Evolutionary conservation across 164 flowering plant genomes (phyloP), one percentile per base, ranked within the genome.

Genomic region (Warburgia ugandensis): DNA sequence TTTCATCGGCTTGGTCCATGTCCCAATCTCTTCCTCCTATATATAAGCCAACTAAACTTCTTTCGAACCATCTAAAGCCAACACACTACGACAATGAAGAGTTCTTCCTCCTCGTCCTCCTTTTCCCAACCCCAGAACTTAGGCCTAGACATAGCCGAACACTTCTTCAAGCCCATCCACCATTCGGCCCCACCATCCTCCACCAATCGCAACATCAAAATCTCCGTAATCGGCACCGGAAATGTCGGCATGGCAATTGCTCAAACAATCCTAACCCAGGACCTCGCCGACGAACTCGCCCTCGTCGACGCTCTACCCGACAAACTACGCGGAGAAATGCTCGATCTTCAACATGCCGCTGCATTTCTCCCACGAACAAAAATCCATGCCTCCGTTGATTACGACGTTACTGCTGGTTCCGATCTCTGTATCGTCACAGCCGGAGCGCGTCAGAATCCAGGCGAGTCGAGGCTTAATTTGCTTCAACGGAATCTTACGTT

Each of bases 241-340:
- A 86, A 56, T 52, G 60, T 56, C 20, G 60, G 60, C 36, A 83
- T 86, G 95, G 95, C 95, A 58, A 77, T 86, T 3, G 95, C 91
- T 43, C 95, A 86, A n/a, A n/a, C n/a, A n/a, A n/a, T n/a, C n/a
- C n/a, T n/a, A n/a, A 81, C 92, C 55, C 95, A 83, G 25, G 84
- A 75, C 61, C 68, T 86, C 16, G 78, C 69, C 52, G 95, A 86
- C 71, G 84, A 83, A 68, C 77, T 86, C 47, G 77, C 72, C 54
- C 80, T 86, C 58, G 77, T 86, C 68, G 95, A 86, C 79, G 72
- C 76, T 66, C 73, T 68, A 11, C 52, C 86, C 55, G 80, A 81
- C 50, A 81, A 83, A 63, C 83, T 83, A 59, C 84, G 79, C 23
- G 95, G 95, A 52, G 95, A 86, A 66, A 76, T 83, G 81, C 86